Base-by-base conservation (phyloP, 169 alveolate species). In the Eimeria nieschulzi region DNA sequence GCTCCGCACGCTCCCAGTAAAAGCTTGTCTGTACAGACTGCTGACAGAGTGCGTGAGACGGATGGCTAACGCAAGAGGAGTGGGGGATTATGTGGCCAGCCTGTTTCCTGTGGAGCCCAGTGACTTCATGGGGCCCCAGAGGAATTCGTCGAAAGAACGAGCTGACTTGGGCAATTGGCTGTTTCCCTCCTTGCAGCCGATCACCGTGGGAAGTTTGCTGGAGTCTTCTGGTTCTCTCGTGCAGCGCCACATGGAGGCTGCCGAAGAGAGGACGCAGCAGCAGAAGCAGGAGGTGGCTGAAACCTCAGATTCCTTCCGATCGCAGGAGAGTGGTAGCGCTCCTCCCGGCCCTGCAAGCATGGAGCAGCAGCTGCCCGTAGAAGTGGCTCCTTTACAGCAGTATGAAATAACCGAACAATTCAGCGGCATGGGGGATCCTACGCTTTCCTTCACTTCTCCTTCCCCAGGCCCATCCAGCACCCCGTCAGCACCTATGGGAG, bases 1-100 rank as follows among this genome's bases (percentile, higher is more conserved):
- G 53, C 25, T 79, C 17, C 53, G 87, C 5, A 79, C 87, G 9
- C 72, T 79, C 53, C 73, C 70, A 9, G 87, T 79, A 21, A 79
- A 79, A 71, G 23, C 87, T 23, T 25, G 55, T 56, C 55, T 79
- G 56, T 79, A 79, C 25, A 64, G 56, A 17, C 73, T 79, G 72
- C 72, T 79, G 56, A 56, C 87, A 56, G 87, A 79, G 72, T 79
- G 87, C 15, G 72, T 55, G 73, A 17, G 87, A 9, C 87, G 87
- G 15, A 61, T 79, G 26, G n/a, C 73, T 8, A 33, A 23, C 9
- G 26, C 61, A 1, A 33, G 82, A 39, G 71, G 53, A n/a, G 73
- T 26, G 23, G 54, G 23, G 39, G 73, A n/a, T 33, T 33, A 33
- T 33, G 46, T 33, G 46, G 46, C 46, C 46, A 33, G 46, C 46